These are phyloP conservation scores for Lagenaria siceraria DNA, from an alignment of 306 rosid species.

Conservation along the genomic window DNA sequence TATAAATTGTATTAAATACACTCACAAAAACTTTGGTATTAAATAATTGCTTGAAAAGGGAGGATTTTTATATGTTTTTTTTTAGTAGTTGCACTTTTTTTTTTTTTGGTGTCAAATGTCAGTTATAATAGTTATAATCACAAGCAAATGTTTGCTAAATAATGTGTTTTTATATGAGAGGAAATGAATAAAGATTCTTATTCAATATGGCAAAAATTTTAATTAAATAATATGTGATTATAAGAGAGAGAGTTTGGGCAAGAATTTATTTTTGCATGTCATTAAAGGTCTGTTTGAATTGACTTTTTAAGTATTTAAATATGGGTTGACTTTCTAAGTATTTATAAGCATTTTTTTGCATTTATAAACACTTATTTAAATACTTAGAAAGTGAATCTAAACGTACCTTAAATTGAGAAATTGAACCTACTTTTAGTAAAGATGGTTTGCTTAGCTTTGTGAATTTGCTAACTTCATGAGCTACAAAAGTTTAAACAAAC, in stretches of 20 bases:
- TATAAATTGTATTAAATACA: background rate
- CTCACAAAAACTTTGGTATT: background rate
- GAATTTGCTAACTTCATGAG: too few relatives aligned
- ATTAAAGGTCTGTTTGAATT: too few relatives aligned
- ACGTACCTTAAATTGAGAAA: too few relatives aligned
- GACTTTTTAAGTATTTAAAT: too few relatives aligned
- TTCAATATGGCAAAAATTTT: background rate
- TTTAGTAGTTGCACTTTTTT: background rate
- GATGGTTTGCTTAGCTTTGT: too few relatives aligned
- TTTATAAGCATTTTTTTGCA: too few relatives aligned
- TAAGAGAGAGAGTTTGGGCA: background rate
- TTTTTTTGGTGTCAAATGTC: background rate
- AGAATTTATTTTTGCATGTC: background rate
- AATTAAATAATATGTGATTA: background rate
- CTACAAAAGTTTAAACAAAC: too few relatives aligned
- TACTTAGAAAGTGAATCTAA: too few relatives aligned
- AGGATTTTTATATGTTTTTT: background rate
- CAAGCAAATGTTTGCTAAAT: background rate
- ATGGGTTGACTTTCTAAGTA: too few relatives aligned
- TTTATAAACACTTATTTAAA: too few relatives aligned
- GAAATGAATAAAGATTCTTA: background rate
- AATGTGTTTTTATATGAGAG: background rate
- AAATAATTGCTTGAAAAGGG: background rate
- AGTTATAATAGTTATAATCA: background rate
- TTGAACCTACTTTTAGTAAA: too few relatives aligned